Conservation (phyloP, 2,329 filamentous ascomycete species). For the Xylariaceae sp. region DNA sequence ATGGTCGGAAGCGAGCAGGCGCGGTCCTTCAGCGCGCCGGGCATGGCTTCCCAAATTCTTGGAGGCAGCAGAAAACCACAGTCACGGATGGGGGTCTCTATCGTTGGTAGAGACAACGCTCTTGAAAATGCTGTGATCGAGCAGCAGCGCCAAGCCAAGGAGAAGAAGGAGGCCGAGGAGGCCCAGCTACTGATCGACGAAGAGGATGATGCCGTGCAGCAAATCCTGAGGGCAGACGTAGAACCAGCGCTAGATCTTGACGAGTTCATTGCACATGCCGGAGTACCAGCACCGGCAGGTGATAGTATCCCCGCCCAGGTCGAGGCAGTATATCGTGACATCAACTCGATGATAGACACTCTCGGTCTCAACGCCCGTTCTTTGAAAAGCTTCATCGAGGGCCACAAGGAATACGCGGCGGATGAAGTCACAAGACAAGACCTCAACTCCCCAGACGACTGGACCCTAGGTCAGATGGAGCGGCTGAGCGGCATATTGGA, state of each 20-base stretch:
- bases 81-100: conserved; percentile 30
- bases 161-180: conserved; percentile 50
- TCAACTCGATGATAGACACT: conserved; percentile 91
- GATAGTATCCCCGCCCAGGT: conserved; percentile 56
- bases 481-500: conserved; percentile 60
- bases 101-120: conserved; percentile 30
- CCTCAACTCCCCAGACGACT: conserved; percentile 60
- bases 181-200: conserved; percentile 54
- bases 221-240: conserved; percentile 51
- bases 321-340: conserved; percentile 66
- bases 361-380: conserved; percentile 74
- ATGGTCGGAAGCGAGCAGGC: conserved; percentile 40
- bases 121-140: conserved; percentile 40
- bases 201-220: conserved; percentile 61
- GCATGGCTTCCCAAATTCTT: conserved; percentile 48
- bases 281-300: conserved; percentile 43
- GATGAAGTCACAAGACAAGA: conserved; percentile 55
- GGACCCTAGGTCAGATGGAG: conserved; percentile 69
- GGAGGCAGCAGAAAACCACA: conserved; percentile 30
- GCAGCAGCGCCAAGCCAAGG: conserved; percentile 44
- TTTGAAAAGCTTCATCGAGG: conserved; percentile 58
- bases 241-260: conserved; percentile 56
- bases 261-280: conserved; percentile 58
- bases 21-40: conserved; percentile 54
- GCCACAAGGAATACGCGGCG: conserved; percentile 51